These are phyloP conservation scores for Citrullus colocynthis DNA, from an alignment of 306 rosid species.

Conservation along the genomic window DNA sequence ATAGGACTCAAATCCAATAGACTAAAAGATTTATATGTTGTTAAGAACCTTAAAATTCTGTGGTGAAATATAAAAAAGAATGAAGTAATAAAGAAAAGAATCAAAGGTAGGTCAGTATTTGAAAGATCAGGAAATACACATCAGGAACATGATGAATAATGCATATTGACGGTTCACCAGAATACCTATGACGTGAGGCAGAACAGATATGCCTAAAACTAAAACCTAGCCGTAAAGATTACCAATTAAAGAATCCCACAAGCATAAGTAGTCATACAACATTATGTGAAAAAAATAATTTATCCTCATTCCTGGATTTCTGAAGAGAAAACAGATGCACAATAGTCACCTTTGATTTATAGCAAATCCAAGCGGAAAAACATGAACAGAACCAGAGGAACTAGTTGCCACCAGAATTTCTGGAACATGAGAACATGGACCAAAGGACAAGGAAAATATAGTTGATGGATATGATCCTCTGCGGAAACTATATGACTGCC, in stretches of 20 bases:
- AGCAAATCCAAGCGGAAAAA: conserved; percentile 64
- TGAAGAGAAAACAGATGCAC: conserved; percentile 4
- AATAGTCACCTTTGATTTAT: conserved; percentile 50
- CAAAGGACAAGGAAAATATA: conserved; percentile 82
- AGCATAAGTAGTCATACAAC: neutral
- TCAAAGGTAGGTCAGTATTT: neutral
- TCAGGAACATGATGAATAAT: neutral
- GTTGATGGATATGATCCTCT: conserved; percentile 87
- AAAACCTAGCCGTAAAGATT: neutral
- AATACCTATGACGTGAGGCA: neutral
- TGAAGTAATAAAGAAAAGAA: neutral
- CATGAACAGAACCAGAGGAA: conserved; percentile 89
- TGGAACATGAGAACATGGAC: conserved; percentile 65
- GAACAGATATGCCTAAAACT: neutral
- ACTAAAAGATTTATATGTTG: neutral
- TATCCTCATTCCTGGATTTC: neutral
- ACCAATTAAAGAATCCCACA: neutral
- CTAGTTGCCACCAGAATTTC: conserved; percentile 83
- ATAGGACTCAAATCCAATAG: neutral
- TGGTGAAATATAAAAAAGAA: neutral
- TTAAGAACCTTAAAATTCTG: neutral
- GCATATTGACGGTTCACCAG: neutral
- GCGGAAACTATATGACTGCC: conserved; percentile 84
- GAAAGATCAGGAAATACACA: neutral
- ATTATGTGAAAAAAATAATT: neutral